Conservation (phyloP, 345 rosid genomes). For the Rhizophora apiculata region DNA sequence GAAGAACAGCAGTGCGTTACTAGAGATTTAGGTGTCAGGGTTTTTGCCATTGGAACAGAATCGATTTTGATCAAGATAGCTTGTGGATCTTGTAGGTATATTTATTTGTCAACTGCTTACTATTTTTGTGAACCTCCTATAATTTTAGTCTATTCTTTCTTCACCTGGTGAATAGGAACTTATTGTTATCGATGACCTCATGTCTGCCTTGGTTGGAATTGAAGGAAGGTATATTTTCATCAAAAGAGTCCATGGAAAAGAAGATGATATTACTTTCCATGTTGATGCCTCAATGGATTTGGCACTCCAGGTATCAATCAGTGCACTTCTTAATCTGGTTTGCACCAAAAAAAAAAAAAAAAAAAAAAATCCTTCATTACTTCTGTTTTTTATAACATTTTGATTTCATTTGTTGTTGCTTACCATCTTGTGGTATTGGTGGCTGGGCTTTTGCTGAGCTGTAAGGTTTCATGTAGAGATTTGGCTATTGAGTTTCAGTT, state of each 20-base stretch:
- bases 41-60: no score
- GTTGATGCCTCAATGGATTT: conserved; percentile 90
- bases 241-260: conserved; percentile 56
- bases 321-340: conserved; percentile 6
- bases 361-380: background rate
- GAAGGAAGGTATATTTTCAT: conserved; percentile 90
- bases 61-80: no score
- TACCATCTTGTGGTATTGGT: background rate
- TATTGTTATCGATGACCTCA: conserved; percentile 81
- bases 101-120: background rate
- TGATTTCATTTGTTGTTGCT: background rate
- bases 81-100: no score
- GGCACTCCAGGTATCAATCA: conserved; percentile 64
- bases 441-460: background rate
- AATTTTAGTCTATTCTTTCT: background rate
- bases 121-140: background rate
- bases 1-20: no score
- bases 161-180: conserved; percentile 58
- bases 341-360: background rate
- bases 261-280: conserved; percentile 58
- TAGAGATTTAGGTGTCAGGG: no score
- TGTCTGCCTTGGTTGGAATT: conserved; percentile 87
- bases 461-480: background rate
- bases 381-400: background rate
- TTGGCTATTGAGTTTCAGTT: no score